phyloP scores from a whole-genome alignment of 1,284 basidiomycete genomes.

The Phaffia rhodozyma region DNA sequence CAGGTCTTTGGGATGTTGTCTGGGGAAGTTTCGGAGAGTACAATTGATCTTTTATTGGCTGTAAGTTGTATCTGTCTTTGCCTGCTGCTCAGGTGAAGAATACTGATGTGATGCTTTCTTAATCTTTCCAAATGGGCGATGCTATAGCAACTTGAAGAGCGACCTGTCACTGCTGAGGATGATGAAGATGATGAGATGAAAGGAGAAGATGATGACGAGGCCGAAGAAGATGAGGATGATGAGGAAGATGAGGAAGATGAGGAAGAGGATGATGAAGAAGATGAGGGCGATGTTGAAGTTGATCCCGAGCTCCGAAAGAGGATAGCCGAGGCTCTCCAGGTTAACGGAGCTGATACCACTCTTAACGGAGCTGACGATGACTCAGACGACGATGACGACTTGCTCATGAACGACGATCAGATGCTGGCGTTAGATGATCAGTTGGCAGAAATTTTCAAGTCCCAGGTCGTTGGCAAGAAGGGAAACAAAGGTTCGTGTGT shows the following conservation, averaged over 20 bases:
- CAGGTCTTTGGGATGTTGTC: constrained; percentile 69
- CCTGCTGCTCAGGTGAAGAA: background rate
- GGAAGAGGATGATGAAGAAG: constrained; percentile 35
- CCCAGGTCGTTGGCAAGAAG: constrained; percentile 50
- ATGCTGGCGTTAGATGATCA: constrained; percentile 95
- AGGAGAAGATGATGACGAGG: constrained; percentile 23
- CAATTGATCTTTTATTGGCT: constrained; percentile 68
- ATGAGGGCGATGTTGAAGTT: constrained; percentile 39
- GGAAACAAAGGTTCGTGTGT: constrained; percentile 45
- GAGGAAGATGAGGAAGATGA: constrained; percentile 40
- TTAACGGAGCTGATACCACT: constrained; percentile 53
- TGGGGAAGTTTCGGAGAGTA: constrained; percentile 54
- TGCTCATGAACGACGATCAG: constrained; percentile 86
- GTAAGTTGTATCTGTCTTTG: constrained; percentile 41
- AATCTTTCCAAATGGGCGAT: background rate
- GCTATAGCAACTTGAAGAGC: constrained; percentile 63
- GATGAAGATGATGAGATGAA: constrained; percentile 33
- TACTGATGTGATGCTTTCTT: constrained; percentile 17
- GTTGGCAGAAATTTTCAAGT: constrained; percentile 74
- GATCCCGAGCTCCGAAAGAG: constrained; percentile 61
- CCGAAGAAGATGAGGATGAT: constrained; percentile 40
- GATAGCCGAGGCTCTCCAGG: constrained; percentile 64
- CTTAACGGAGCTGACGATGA: constrained; percentile 37
- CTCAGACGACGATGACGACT: constrained; percentile 44
- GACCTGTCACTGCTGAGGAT: constrained; percentile 44